Conservation (phyloP, 805 yeast species). For the Metschnikowia cubensis region DNA sequence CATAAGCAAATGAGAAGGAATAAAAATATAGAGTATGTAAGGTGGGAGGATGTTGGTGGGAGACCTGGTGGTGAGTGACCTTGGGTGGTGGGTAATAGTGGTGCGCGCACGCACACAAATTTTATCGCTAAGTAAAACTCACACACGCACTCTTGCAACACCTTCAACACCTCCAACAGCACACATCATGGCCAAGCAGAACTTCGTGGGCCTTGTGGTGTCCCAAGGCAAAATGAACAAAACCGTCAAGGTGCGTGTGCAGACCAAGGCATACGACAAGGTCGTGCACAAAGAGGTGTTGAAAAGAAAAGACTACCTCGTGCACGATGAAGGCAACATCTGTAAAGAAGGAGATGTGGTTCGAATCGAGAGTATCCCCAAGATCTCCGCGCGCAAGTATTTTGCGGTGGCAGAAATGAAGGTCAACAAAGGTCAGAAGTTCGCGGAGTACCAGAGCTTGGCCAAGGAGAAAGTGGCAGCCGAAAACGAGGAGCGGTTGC, state of each 20-base stretch:
- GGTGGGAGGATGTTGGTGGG: neutral
- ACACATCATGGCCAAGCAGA: slow-evolving; percentile 73
- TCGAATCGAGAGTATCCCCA: slow-evolving; percentile 85
- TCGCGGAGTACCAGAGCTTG: slow-evolving; percentile 70
- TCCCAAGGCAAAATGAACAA: slow-evolving; percentile 96
- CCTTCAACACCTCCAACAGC: neutral
- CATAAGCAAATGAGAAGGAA: no score
- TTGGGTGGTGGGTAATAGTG: neutral
- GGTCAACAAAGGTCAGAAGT: slow-evolving; percentile 86
- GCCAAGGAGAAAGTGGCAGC: slow-evolving; percentile 62
- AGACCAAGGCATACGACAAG: slow-evolving; percentile 68
- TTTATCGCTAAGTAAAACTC: neutral
- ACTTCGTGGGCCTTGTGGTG: slow-evolving; percentile 86
- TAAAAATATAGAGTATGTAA: no score
- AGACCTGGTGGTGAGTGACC: neutral
- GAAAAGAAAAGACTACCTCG: slow-evolving; percentile 78
- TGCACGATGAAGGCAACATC: slow-evolving; percentile 88
- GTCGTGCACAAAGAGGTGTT: slow-evolving; percentile 70
- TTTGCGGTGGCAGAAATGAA: slow-evolving; percentile 93
- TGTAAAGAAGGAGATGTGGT: slow-evolving; percentile 96
- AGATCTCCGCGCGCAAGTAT: slow-evolving; percentile 72
- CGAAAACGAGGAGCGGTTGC: slow-evolving; percentile 61
- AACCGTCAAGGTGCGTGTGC: slow-evolving; percentile 90
- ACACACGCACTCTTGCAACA: neutral
- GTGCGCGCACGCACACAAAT: slow-evolving; percentile 7